Evolutionary conservation across 2,329 filamentous ascomycete genomes (phyloP).

Genomic region (Phoma sp.): DNA sequence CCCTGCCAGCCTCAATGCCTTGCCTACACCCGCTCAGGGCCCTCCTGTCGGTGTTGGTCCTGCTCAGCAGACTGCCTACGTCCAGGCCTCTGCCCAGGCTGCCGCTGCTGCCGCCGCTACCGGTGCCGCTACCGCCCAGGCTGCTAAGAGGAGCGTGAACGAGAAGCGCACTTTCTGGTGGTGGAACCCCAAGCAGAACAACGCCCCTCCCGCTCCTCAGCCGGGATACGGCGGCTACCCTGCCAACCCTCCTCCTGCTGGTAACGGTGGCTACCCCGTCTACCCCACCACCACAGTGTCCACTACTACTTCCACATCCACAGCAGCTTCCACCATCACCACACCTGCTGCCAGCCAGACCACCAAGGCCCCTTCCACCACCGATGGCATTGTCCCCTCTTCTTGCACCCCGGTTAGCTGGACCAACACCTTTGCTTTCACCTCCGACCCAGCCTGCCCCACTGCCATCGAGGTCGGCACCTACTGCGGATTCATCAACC

Average conservation of each 20-base stretch:
- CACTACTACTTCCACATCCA: neutral
- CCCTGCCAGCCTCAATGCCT: slow-evolving; percentile 9
- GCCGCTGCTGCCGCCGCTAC: slow-evolving; percentile 21
- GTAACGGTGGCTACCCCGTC: neutral
- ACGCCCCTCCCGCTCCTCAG: neutral
- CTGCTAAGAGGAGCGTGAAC: slow-evolving; percentile 20
- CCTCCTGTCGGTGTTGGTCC: slow-evolving; percentile 26
- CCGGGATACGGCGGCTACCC: neutral
- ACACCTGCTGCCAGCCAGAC: slow-evolving; percentile 8
- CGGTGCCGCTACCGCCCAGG: slow-evolving; percentile 19
- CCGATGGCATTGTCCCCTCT: slow-evolving; percentile 23
- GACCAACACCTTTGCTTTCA: slow-evolving; percentile 33
- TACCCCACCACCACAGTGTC: too few relatives aligned
- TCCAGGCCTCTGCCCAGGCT: slow-evolving; percentile 20
- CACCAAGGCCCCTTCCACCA: slow-evolving; percentile 23
- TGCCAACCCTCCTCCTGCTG: neutral
- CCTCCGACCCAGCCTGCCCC: slow-evolving; percentile 26
- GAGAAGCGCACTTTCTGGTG: slow-evolving; percentile 13
- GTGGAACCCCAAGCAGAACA: slow-evolving; percentile 1
- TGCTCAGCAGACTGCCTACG: slow-evolving; percentile 19
- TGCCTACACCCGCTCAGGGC: slow-evolving; percentile 22
- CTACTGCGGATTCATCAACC: slow-evolving; percentile 38
- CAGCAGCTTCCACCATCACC: slow-evolving; percentile 1
- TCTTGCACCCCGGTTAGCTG: slow-evolving; percentile 29
- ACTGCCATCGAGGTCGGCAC: slow-evolving; percentile 31